Conservation (phyloP, 371 early-diverging fungal species). For the Rhizopus stolonifer region DNA sequence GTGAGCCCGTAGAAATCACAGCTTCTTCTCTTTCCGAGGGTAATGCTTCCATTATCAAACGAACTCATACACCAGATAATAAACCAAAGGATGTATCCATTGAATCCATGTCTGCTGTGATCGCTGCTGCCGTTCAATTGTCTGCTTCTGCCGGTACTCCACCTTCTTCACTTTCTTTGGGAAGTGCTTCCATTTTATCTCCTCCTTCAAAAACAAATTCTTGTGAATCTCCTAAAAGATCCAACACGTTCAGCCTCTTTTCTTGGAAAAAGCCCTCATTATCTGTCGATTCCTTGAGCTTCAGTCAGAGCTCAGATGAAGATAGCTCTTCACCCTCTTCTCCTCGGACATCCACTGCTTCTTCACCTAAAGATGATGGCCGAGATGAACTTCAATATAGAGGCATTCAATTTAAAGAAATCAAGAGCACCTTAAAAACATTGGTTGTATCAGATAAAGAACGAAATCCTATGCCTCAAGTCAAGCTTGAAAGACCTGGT, state of each 20-base stretch:
- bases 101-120: conserved; percentile 47
- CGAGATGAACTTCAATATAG: conserved; percentile 32
- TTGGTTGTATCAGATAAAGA: conserved; percentile 40
- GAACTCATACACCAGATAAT: background rate
- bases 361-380: conserved; percentile 35
- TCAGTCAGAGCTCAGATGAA: background rate
- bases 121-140: conserved; percentile 50
- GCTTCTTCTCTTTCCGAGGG: conserved; percentile 33
- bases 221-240: background rate
- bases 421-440: conserved; percentile 41
- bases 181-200: conserved; percentile 37
- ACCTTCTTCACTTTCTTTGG: conserved; percentile 30
- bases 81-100: conserved; percentile 26
- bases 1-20: background rate
- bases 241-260: background rate
- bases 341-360: too few relatives aligned
- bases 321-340: conserved; percentile 14
- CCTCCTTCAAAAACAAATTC: background rate
- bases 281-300: background rate
- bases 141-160: conserved; percentile 17
- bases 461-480: conserved; percentile 32
- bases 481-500: conserved; percentile 37
- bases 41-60: conserved; percentile 34
- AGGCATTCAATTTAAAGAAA: conserved; percentile 42
- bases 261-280: background rate